Percentiles rank a stretch among this genome's conserved stretches.
Evolutionary conservation across 148 eudicot genomes (phyloP).

Genomic region (Rhododendron kiyosumense): DNA sequence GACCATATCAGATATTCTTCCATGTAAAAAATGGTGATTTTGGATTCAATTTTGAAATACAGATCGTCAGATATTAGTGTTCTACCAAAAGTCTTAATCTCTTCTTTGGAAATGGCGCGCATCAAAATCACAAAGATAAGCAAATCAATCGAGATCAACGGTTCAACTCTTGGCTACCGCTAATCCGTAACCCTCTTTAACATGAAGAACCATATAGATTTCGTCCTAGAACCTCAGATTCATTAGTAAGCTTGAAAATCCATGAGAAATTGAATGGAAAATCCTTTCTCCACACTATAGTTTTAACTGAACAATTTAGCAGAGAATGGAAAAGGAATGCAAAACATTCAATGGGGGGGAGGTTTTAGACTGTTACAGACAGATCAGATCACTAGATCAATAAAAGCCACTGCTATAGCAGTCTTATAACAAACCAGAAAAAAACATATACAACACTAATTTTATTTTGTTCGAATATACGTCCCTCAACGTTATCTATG

Average conservation of each 20-base stretch:
- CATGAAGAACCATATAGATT: not conserved
- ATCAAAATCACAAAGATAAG: not conserved
- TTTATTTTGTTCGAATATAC: not conserved
- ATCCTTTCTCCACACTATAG: not conserved
- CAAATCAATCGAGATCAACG: not conserved
- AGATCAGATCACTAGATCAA: not conserved
- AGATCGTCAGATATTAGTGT: not conserved
- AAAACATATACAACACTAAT: not conserved
- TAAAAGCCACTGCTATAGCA: not conserved
- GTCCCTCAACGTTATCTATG: not conserved
- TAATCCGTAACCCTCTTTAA: not conserved
- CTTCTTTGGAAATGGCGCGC: not conserved
- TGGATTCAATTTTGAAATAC: not conserved
- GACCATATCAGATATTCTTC: not conserved
- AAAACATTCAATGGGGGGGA: no score
- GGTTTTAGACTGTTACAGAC: no score
- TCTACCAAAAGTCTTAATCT: not conserved
- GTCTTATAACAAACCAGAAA: not conserved
- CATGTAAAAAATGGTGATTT: not conserved
- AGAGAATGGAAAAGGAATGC: not conserved
- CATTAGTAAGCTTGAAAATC: not conserved
- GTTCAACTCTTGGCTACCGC: no score
- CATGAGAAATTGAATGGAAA: not conserved
- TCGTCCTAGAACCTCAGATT: not conserved
- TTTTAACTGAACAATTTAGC: not conserved